Evolutionary conservation across 768 basidiomycete genomes (phyloP).

Genomic region (Lactarius evosmus): DNA sequence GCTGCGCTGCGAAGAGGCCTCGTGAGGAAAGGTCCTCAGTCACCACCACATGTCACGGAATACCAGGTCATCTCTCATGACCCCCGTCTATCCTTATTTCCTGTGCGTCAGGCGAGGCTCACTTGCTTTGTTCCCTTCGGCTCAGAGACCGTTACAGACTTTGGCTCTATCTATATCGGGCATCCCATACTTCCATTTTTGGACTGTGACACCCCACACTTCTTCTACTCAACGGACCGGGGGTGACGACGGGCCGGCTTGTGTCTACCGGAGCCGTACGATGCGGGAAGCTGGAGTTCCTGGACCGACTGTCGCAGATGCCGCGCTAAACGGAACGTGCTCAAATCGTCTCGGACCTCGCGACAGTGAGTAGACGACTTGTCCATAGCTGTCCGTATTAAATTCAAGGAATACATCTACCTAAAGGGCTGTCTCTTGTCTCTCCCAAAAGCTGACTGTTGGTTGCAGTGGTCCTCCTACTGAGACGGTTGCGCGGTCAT

Average conservation of each 20-base stretch:
- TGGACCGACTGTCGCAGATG: constrained; percentile 39
- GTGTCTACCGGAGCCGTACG: constrained; percentile 60
- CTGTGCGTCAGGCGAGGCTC: too few relatives aligned
- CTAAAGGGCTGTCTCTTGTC: constrained; percentile 46
- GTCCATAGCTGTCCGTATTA: constrained; percentile 57
- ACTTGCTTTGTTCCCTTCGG: too few relatives aligned
- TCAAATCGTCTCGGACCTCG: constrained; percentile 27
- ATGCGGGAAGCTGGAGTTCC: constrained; percentile 49
- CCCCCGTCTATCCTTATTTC: too few relatives aligned
- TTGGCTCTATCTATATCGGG: constrained; percentile 58
- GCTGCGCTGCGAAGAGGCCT: too few relatives aligned
- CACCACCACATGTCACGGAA: too few relatives aligned
- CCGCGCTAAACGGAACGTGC: constrained; percentile 24
- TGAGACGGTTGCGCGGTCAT: background rate
- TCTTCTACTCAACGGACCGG: constrained; percentile 54
- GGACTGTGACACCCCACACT: constrained; percentile 45
- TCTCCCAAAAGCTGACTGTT: background rate
- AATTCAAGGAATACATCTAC: constrained; percentile 77
- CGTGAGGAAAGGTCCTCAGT: too few relatives aligned
- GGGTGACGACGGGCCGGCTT: constrained; percentile 59
- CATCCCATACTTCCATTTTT: constrained; percentile 41
- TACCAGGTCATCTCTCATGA: too few relatives aligned
- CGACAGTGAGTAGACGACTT: constrained; percentile 73
- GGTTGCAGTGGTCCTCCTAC: background rate
- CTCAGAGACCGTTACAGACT: constrained; percentile 58